phyloP scores from a whole-genome alignment of 1,284 basidiomycete species.

The Pholiota adiposa region DNA sequence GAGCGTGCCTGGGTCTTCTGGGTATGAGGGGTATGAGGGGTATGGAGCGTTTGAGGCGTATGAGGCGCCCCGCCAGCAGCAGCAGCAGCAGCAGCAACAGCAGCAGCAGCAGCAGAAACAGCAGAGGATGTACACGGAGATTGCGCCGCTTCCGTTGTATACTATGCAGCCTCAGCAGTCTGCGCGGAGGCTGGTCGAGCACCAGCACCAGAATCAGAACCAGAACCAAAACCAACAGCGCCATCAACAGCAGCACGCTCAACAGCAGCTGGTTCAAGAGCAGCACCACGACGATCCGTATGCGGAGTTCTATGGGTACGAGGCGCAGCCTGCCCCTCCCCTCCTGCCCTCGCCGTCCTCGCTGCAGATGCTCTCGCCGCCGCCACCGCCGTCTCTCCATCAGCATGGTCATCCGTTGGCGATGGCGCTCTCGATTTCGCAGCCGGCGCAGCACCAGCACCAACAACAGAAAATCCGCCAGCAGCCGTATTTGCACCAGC shows the following conservation, averaged over 20 bases:
- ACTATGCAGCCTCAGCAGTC: not conserved
- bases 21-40: too few relatives aligned
- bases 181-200: too few relatives aligned
- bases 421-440: not conserved
- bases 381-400: not conserved
- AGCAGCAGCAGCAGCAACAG: not conserved
- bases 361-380: not conserved
- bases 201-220: too few relatives aligned
- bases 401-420: not conserved
- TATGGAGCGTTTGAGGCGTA: not conserved
- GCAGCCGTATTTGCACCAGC: too few relatives aligned
- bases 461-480: too few relatives aligned
- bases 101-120: not conserved
- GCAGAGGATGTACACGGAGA: not conserved
- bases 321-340: too few relatives aligned
- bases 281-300: not conserved
- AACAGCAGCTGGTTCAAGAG: too few relatives aligned
- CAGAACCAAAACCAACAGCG: not conserved
- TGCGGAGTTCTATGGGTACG: not conserved
- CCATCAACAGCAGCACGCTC: too few relatives aligned
- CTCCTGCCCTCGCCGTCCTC: not conserved
- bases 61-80: not conserved
- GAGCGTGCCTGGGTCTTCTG: too few relatives aligned
- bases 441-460: not conserved
- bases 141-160: not conserved